A percentile compares a stretch with the other conserved stretches of the same genome.
Evolutionary conservation across 306 rosid species (phyloP).

Genomic region (Neltuma alba): DNA sequence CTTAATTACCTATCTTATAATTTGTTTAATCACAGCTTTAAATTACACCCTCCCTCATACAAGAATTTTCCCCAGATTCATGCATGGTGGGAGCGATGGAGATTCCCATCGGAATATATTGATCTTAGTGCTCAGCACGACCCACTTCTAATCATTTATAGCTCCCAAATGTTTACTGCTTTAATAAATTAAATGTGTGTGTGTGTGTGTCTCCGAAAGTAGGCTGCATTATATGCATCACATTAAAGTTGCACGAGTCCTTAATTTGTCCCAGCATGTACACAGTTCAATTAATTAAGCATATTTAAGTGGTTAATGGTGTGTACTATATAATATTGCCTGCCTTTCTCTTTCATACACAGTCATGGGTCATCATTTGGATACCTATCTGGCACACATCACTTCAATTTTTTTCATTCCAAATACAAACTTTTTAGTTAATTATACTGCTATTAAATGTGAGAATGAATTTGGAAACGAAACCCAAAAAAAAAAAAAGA

Average conservation of each 20-base stretch:
- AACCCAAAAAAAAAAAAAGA: not conserved
- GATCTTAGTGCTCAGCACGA: not conserved
- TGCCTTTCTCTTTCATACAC: not conserved
- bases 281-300: not conserved
- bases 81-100: not conserved
- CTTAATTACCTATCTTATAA: not conserved
- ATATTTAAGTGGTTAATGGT: not conserved
- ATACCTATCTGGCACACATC: not conserved
- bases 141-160: not conserved
- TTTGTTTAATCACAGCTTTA: not conserved
- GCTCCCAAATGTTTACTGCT: not conserved
- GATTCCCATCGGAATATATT: not conserved
- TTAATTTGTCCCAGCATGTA: conserved; percentile 23
- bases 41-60: no score
- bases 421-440: not conserved
- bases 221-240: not conserved
- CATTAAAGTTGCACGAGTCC: conserved; percentile 19
- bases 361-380: not conserved
- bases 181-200: not conserved
- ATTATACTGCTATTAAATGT: not conserved
- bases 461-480: not conserved
- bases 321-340: not conserved
- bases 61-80: not conserved
- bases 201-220: no score
- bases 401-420: not conserved